Base-by-base conservation (phyloP, 2,329 filamentous ascomycete genomes). In the Aspergillus amoenus region DNA sequence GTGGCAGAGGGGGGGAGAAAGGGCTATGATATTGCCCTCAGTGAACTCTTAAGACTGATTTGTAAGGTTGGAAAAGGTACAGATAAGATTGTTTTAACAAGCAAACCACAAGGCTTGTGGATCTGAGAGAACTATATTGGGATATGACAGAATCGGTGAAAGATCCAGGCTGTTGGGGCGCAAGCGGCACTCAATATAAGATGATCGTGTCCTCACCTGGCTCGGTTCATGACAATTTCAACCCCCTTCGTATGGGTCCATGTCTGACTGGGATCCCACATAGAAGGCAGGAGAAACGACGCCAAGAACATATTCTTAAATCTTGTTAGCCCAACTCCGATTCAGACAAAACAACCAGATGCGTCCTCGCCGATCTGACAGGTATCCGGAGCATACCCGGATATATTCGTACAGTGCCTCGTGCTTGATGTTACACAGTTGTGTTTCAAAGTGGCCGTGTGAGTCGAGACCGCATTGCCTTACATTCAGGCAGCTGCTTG, bases 291-390 rank as follows among this genome's bases (percentile, higher is more conserved):
- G 55, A 59, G 54, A 32, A 21, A 41, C 6, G 8, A 44, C 46
- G 59, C 59, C 57, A 59, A 61, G 59, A 47, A 18, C 51, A 51
- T 32, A 59, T 48, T 53, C 47, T 34, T 57, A 53, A 53, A 57
- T 30, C 13, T 37, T 13, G 34, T 57, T 54, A 57, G 59, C 53
- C 56, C 53, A 61, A 59, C 41, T 41, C 18, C 24, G 50, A 53
- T 24, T 48, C 42, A 47, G 24, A 52, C 24, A 32, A 40, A 22
- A 46, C 52, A 52, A 22, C 22, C 37, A 49, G 40, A 27, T 43
- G 34, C 24, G 27, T 43, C 15, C 21, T 51, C 37, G 56, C 21
- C 30, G 46, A 54, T 45, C 53, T 47, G 52, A 51, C 53, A 61
- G 56, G 46, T 50, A 44, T 55, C 46, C 53, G 53, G 53, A 55